phyloP scores from a whole-genome alignment of 2,329 filamentous ascomycete genomes.

The Diplodia corticola region DNA sequence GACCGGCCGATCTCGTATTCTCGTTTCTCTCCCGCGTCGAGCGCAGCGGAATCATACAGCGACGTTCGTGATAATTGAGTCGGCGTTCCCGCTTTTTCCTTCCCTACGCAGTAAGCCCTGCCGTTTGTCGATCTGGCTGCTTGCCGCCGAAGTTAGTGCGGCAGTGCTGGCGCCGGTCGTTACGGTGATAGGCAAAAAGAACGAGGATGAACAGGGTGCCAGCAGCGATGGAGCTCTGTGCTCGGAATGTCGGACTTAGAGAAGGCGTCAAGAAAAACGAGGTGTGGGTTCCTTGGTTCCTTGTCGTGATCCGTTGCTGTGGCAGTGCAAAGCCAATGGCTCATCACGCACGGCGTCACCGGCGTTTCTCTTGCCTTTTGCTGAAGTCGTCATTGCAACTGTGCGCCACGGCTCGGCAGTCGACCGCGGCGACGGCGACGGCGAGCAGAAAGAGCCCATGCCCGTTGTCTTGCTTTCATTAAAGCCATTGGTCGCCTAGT shows the following conservation, averaged over 20 bases:
- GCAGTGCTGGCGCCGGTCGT: neutral
- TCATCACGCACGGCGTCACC: neutral
- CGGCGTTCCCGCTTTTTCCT: neutral
- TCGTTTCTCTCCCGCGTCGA: neutral
- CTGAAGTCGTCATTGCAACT: neutral
- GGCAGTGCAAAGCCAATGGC: constrained; percentile 7
- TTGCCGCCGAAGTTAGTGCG: neutral
- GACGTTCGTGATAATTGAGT: neutral
- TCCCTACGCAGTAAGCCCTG: neutral
- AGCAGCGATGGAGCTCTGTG: too few species aligned
- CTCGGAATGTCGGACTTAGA: neutral
- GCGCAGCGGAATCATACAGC: neutral
- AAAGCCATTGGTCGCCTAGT: constrained; percentile 14
- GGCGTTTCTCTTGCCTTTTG: neutral
- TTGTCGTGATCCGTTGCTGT: neutral
- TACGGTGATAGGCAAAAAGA: constrained; percentile 14
- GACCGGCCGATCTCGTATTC: neutral
- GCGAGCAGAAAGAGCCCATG: neutral
- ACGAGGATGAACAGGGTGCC: neutral
- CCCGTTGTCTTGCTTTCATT: neutral
- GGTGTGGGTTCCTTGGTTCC: neutral
- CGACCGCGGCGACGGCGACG: neutral
- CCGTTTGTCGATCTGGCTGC: neutral
- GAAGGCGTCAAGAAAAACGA: neutral
- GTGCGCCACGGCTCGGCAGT: neutral